Base-by-base conservation (phyloP, 2,329 filamentous ascomycete genomes). In the Alternaria triticina region DNA sequence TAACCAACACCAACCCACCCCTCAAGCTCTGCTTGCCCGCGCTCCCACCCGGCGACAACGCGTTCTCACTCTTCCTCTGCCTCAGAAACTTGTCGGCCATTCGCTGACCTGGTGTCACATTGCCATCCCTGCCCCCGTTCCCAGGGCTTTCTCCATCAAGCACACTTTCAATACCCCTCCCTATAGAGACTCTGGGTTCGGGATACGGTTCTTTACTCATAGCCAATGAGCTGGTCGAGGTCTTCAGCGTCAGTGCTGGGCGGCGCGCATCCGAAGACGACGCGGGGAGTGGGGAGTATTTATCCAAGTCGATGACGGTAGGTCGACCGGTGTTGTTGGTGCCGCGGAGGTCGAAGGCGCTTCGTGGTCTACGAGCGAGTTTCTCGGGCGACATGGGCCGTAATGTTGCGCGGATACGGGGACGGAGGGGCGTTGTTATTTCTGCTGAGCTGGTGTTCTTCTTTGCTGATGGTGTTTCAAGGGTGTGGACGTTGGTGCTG, bases 291-390 rank as follows among this genome's bases (percentile, higher is more conserved):
- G 62, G 44, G 1, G 54, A 23, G 27, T 49, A 23, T 3, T 55
- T 59, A 0, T 36, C 12, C 12, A 59, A 5, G 8, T 23, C 36
- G 3, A 17, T 12, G 25, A 25, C 20, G 3, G 8, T 12, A 6
- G 9, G 28, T 28, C 25, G 28, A 11, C 40, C 54, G 2, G 56
- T 25, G 3, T 27, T 52, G 10, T 36, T 57, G 51, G 63, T 55
- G 8, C 57, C 56, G 33, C 73, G 72, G 13, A 80, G 67, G 45
- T 80, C 75, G 28, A 79, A 75, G 9, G 78, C 75, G 36, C 77
- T 79, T 55, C 69, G 74, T 1, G 78, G 73, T 25, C 76, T 68
- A 7, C 64, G 65, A 13, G 62, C 59, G 9, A 74, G 64, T 30
- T 74, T 74, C 3, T 64, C 68, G 0, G 70, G 70, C 1, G 72